Evolutionary conservation across 2,329 filamentous ascomycete genomes (phyloP).

Genomic region (Aspergillus versicolor): DNA sequence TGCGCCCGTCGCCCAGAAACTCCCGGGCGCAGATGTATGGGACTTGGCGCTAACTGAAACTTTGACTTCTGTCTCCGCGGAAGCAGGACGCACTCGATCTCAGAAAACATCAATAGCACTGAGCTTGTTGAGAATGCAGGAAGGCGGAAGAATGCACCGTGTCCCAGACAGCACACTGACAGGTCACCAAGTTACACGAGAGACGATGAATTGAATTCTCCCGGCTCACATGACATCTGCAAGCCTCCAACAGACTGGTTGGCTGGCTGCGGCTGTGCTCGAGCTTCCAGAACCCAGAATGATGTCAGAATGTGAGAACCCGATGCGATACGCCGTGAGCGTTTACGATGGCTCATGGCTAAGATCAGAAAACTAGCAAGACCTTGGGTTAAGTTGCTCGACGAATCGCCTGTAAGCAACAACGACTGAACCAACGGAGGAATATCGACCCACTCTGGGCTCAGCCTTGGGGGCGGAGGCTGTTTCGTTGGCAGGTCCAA

Average conservation of each 20-base stretch:
- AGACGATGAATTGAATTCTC: not conserved
- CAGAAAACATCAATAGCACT: too few species aligned
- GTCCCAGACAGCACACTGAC: not conserved
- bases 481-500: not conserved
- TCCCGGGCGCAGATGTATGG: not conserved
- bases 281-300: not conserved
- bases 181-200: too few species aligned
- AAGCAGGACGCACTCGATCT: not conserved
- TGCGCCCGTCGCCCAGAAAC: not conserved
- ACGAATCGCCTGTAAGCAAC: not conserved
- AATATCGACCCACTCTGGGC: slow-evolving; percentile 2
- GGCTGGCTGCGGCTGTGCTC: slow-evolving; percentile 5
- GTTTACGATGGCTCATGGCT: too few species aligned
- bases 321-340: too few species aligned
- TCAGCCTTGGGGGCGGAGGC: slow-evolving; percentile 14
- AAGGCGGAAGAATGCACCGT: not conserved
- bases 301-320: not conserved
- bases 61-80: not conserved
- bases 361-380: too few species aligned
- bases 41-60: not conserved
- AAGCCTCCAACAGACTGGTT: not conserved
- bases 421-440: not conserved
- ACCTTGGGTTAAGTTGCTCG: too few species aligned
- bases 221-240: not conserved
- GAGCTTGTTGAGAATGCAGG: too few species aligned